Evolutionary conservation across 2,329 filamentous ascomycete species (phyloP).

Genomic region (Daldinia sp.): DNA sequence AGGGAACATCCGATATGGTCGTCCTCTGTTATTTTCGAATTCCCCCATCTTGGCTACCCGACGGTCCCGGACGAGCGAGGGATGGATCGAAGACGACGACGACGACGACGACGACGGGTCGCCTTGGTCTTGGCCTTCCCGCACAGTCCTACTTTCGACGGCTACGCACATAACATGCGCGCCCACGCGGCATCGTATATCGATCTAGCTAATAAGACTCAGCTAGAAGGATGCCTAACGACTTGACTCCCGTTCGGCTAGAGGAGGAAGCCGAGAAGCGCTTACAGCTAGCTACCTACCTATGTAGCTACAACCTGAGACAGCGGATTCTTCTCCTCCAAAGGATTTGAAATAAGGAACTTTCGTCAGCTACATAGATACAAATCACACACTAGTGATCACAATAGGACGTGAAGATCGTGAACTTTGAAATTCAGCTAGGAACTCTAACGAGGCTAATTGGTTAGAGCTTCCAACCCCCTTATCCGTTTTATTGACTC

Average conservation of each 20-base stretch:
- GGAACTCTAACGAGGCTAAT: slow-evolving; percentile 5
- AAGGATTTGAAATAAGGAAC: neutral
- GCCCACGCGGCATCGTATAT: neutral
- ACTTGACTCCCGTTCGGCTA: neutral
- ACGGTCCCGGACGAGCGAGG: slow-evolving; percentile 20
- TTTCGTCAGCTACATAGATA: neutral
- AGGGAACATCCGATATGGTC: no score
- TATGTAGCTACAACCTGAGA: neutral
- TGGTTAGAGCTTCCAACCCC: slow-evolving; percentile 13
- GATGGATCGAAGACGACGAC: neutral
- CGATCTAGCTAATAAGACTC: neutral
- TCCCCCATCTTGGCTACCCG: slow-evolving; percentile 11
- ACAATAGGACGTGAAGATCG: neutral
- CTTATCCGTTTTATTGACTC: slow-evolving; percentile 17
- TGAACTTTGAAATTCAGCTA: slow-evolving; percentile 13
- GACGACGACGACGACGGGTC: neutral
- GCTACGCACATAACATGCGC: slow-evolving; percentile 7
- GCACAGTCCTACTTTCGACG: slow-evolving; percentile 1
- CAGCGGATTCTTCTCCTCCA: neutral
- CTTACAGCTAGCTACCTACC: neutral
- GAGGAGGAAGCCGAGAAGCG: no score
- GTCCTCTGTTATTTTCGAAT: no score
- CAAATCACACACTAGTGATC: neutral
- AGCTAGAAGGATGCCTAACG: neutral
- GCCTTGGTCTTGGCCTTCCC: neutral